Evolutionary conservation across 192 early-diverging fungal species (phyloP).

Genomic region (Rhizoclosmatium sp.): DNA sequence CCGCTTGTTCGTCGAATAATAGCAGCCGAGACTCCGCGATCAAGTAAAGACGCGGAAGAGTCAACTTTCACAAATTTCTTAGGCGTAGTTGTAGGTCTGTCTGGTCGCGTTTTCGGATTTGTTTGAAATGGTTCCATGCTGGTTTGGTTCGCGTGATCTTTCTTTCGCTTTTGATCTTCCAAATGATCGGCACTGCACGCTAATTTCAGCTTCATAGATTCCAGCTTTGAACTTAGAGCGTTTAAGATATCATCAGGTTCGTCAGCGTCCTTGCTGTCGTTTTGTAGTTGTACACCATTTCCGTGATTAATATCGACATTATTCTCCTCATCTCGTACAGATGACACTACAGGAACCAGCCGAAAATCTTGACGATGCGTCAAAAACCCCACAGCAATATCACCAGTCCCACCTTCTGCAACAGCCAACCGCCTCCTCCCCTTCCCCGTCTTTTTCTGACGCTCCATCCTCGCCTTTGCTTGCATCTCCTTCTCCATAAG

Average conservation of each 20-base stretch:
- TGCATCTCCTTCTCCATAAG: neutral
- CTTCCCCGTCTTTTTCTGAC: slow-evolving; percentile 21
- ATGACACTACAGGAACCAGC: neutral
- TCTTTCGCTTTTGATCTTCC: neutral
- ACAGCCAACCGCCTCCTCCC: slow-evolving; percentile 24
- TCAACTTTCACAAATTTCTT: slow-evolving; percentile 14
- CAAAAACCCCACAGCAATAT: slow-evolving; percentile 16
- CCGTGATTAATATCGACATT: neutral
- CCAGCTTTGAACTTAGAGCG: neutral
- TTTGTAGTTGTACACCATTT: neutral
- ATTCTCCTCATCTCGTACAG: neutral
- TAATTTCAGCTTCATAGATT: slow-evolving; percentile 7
- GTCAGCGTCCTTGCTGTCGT: neutral
- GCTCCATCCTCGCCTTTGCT: neutral
- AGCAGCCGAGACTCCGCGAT: slow-evolving; percentile 26
- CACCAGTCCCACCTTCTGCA: slow-evolving; percentile 16
- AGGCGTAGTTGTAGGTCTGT: neutral
- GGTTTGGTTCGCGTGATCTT: neutral
- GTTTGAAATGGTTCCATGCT: neutral
- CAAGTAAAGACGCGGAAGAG: neutral
- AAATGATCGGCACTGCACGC: neutral
- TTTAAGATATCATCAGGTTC: neutral
- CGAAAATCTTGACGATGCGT: slow-evolving; percentile 15
- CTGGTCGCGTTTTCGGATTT: neutral
- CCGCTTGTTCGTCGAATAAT: slow-evolving; percentile 27